phyloP scores from a whole-genome alignment of 2,329 filamentous ascomycete genomes.

The Cytospora mali region DNA sequence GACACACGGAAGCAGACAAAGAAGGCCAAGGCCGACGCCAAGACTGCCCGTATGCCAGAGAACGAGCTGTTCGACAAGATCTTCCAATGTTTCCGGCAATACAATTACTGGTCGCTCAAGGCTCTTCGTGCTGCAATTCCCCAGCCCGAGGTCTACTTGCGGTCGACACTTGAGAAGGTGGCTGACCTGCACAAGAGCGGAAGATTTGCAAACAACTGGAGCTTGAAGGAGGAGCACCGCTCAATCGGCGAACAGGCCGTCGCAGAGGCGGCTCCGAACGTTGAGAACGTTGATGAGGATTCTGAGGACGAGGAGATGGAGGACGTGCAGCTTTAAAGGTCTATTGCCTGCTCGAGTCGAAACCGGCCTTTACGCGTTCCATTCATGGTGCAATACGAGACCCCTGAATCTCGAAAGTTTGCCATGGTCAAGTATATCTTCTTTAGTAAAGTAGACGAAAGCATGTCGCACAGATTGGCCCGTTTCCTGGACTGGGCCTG shows the following conservation, averaged over 20 bases:
- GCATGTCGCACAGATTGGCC: neutral
- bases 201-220: conserved; percentile 83
- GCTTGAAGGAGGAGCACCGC: conserved; percentile 70
- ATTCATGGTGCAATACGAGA: neutral
- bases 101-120: conserved; percentile 93
- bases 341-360: neutral
- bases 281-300: conserved; percentile 56
- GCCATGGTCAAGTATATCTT: too few species aligned
- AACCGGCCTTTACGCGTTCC: neutral
- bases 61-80: conserved; percentile 86
- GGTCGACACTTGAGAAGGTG: conserved; percentile 80
- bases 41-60: conserved; percentile 86
- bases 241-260: conserved; percentile 49
- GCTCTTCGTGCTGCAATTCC: conserved; percentile 74
- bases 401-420: neutral
- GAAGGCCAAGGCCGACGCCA: conserved; percentile 71
- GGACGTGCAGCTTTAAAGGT: conserved; percentile 56
- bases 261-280: conserved; percentile 45
- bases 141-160: conserved; percentile 93
- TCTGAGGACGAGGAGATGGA: conserved; percentile 74
- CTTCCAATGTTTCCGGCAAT: conserved; percentile 80
- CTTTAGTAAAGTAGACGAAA: too few species aligned
- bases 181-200: conserved; percentile 82
- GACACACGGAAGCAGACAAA: conserved; percentile 49
- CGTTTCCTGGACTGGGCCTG: neutral